Base-by-base conservation (phyloP, 768 basidiomycete species). In the Rhizopogon vesiculosus region DNA sequence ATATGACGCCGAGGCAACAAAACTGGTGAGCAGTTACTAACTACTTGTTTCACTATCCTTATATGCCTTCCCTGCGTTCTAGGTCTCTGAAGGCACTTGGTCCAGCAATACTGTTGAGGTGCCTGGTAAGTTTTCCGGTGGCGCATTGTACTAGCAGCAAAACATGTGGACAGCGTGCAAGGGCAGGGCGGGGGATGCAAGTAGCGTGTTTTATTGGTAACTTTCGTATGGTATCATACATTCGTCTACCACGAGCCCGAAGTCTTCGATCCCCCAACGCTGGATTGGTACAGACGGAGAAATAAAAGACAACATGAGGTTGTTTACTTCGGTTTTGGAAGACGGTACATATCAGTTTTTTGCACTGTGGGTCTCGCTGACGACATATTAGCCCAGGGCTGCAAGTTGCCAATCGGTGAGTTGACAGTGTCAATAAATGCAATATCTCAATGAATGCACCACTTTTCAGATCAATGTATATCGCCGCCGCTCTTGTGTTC, bases 401-500 rank as follows among this genome's bases (percentile, higher is more conserved):
- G 56, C 75, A 83, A 63, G 77, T 85, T 33, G 38, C 56, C 16
- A 42, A 70, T 19, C 61, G 64, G 64, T 70, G 10, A 35, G 54
- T 19, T 15, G 10, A 35, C 3, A 51, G 7, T 29, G 2, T 8
- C 15, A 3, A 8, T 5, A 2, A 28, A 16, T 5, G 3, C 1
- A 38, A 42, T 22, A 1, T 28, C 35, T 50, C 18, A n/a, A 6
- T 29, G 38, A n/a, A n/a, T 29, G 13, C 10, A 13, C 3, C 8
- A 5, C 5, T 12, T 33, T 58, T n/a, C 53, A 82, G 83, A 13
- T 87, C 86, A 1, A 71, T 88, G 4, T 85, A 83, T 61, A 72
- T 87, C 53, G 85, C 83, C 56, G 76, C 82, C 0, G 83, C 84
- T 0, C 72, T 85, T 15, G 62, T 83, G 6, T 74, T 85, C n/a